Evolutionary conservation across 2,329 filamentous ascomycete genomes (phyloP).

Genomic region (Sporothrix dimorphospora): DNA sequence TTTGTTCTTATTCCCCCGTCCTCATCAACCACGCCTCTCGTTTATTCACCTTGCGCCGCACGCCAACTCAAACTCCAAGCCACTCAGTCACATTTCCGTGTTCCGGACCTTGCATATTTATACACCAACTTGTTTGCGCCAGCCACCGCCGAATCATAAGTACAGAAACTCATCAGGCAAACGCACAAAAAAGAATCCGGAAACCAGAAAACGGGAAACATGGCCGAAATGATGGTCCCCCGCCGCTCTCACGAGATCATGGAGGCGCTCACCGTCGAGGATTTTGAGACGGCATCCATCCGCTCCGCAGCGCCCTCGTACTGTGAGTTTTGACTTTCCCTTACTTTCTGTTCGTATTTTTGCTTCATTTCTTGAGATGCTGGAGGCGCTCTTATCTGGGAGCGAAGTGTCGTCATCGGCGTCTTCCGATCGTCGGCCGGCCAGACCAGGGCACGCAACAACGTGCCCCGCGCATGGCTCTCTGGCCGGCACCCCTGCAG

Average conservation of each 20-base stretch:
- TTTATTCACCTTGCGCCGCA: slow-evolving; percentile 7
- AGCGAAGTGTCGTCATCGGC: slow-evolving; percentile 8
- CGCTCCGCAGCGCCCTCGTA: slow-evolving; percentile 71
- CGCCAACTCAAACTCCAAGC: not conserved
- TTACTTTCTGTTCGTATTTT: not conserved
- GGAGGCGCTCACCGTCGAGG: slow-evolving; percentile 48
- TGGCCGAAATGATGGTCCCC: slow-evolving; percentile 28
- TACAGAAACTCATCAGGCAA: not conserved
- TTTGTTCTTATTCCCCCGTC: not conserved
- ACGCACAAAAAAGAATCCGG: not conserved
- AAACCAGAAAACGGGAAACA: slow-evolving; percentile 12
- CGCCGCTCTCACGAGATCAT: slow-evolving; percentile 30
- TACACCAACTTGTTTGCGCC: slow-evolving; percentile 4
- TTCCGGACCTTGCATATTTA: slow-evolving; percentile 1
- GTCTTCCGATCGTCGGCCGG: slow-evolving; percentile 19
- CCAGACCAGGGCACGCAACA: slow-evolving; percentile 5
- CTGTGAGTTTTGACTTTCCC: slow-evolving; percentile 47
- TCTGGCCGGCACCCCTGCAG: slow-evolving; percentile 12
- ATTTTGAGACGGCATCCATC: slow-evolving; percentile 70
- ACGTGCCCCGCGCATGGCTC: slow-evolving; percentile 21
- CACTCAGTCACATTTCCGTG: not conserved
- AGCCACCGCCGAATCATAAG: slow-evolving; percentile 12
- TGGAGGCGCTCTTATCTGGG: not conserved
- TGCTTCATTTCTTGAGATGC: not conserved
- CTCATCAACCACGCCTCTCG: not conserved